These are phyloP conservation scores for Rhodotorula mucilaginosa DNA, from an alignment of 1,284 basidiomycete species.

Conservation along the genomic window DNA sequence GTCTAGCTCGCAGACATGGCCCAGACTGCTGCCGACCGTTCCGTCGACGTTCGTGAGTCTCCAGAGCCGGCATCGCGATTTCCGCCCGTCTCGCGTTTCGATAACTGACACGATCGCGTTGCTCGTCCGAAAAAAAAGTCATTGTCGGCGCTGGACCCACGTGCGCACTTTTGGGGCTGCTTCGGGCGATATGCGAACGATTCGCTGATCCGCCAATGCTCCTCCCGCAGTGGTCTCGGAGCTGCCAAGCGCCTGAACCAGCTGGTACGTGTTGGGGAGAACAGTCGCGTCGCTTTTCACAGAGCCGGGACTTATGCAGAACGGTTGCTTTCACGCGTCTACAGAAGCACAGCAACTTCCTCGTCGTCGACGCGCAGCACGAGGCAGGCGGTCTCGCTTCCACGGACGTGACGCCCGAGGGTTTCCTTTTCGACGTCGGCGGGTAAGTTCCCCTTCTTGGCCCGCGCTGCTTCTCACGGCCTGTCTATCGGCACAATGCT, in stretches of 20 bases:
- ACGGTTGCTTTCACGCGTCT: too few species aligned
- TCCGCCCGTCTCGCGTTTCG: too few species aligned
- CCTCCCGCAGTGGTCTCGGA: constrained; percentile 52
- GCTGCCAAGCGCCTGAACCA: constrained; percentile 57
- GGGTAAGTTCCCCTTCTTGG: constrained; percentile 24
- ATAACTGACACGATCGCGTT: not conserved
- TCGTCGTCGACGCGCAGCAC: constrained; percentile 52
- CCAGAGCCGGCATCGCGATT: too few species aligned
- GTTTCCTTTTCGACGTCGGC: constrained; percentile 58
- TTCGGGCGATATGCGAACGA: not conserved
- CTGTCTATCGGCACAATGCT: not conserved
- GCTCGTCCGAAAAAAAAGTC: constrained; percentile 8
- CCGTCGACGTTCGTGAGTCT: constrained; percentile 36
- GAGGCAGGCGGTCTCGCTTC: constrained; percentile 56
- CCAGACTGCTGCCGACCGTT: not conserved
- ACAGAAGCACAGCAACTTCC: constrained; percentile 51
- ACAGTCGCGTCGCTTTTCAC: not conserved
- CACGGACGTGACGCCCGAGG: constrained; percentile 55
- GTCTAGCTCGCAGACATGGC: not conserved
- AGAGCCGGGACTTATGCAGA: not conserved
- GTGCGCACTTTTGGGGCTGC: constrained; percentile 17
- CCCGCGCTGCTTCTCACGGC: not conserved
- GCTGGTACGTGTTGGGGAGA: constrained; percentile 44
- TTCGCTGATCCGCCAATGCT: not conserved
- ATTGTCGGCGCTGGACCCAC: constrained; percentile 51